These are phyloP conservation scores for Eimeria maxima DNA, from an alignment of 169 alveolate genomes.

Conservation along the genomic window DNA sequence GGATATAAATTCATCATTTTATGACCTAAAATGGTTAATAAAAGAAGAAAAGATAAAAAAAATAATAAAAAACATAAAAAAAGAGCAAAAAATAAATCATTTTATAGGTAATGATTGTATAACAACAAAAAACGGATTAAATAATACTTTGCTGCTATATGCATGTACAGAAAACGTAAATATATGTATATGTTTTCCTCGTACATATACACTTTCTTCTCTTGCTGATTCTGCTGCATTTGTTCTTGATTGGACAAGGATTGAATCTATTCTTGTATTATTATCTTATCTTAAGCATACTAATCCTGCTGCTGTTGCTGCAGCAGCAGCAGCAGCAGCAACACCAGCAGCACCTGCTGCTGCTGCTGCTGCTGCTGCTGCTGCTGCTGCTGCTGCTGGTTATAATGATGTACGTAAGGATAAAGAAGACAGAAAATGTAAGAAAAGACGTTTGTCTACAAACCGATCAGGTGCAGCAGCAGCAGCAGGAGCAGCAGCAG, in stretches of 20 bases:
- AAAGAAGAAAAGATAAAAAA: conserved; percentile 12
- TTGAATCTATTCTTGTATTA: conserved; percentile 62
- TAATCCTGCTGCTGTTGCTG: background rate
- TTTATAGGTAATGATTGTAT: conserved; percentile 53
- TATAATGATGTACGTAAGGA: no score
- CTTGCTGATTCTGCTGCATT: conserved; percentile 72
- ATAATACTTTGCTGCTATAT: conserved; percentile 27
- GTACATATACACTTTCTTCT: conserved; percentile 58
- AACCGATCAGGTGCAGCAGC: no score
- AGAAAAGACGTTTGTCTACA: no score
- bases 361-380: background rate
- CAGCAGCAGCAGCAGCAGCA: no score
- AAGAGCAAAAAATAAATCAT: conserved; percentile 76
- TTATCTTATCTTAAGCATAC: conserved; percentile 14
- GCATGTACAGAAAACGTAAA: conserved; percentile 38
- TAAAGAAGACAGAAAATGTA: no score
- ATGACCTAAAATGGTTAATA: conserved; percentile 74
- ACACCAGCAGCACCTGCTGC: no score
- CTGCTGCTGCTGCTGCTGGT: no score
- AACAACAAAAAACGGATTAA: conserved; percentile 77
- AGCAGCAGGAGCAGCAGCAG: conserved; percentile 1
- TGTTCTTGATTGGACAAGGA: conserved; percentile 70
- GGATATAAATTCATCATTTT: conserved; percentile 11
- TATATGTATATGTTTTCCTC: conserved; percentile 40
- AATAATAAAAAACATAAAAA: conserved; percentile 18